Base-by-base conservation (phyloP, 345 rosid species). In the Rhizophora apiculata region DNA sequence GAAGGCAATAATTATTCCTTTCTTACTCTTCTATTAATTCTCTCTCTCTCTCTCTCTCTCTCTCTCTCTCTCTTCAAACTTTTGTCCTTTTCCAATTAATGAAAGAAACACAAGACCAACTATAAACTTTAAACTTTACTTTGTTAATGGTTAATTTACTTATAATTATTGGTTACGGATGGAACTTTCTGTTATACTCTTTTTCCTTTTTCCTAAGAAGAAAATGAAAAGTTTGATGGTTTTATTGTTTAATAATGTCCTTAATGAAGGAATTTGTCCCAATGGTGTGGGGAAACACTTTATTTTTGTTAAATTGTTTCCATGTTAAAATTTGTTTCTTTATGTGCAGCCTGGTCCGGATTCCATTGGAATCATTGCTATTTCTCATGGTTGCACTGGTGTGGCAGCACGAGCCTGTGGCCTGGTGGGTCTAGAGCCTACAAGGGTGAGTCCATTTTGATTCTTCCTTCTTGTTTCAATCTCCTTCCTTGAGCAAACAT, bases 351-450 rank as follows among this genome's bases (percentile, higher is more conserved):
- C 98, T 96, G 99, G 99, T 96, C 98, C 99, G 98, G 98, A 96
- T 96, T 96, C 99, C 98, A 87, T 90, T 85, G 98, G 99, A 96
- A 96, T 96, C 97, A 79, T 96, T 80, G 93, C 98, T 85, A 96
- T 96, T 90, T 96, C 99, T 83, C 96, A 96, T 87, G 96, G 97
- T 96, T 86, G 98, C 87, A 30, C 95, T 85, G 99, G 99, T 62
- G 98, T 96, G 87, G 99, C 98, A 84, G 99, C 99, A 83, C 96
- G 99, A 71, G 99, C 99, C 78, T 96, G 99, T 19, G 99, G 99
- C 88, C 94, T 96, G 55, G 99, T 96, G 78, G 97, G 99, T 84
- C 91, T 96, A 26, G 99, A 96, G 73, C 98, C 99, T 79, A 90
- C 99, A 53, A 89, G 98, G 92, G 99, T 96, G 84, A 64, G 93